Evolutionary conservation across 768 basidiomycete species (phyloP), one percentile per base, ranked within the genome.

Genomic region (Panellus pusillus): DNA sequence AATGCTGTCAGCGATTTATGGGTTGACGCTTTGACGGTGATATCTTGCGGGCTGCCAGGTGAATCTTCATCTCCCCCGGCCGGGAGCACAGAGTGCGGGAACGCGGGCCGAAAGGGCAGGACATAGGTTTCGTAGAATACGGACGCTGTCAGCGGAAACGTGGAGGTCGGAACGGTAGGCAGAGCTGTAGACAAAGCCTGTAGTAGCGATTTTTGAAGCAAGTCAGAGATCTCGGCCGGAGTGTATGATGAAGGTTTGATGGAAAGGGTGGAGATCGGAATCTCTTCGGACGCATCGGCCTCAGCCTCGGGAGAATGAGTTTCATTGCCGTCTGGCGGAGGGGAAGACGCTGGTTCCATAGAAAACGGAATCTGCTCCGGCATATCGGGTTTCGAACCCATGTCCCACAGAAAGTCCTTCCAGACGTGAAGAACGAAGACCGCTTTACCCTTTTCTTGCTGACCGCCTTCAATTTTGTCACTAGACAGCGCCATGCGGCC

Each of bases 1-100:
- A 96, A 94, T 1, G 86, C 78, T 1, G 85, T 79, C 17, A 95
- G 76, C 9, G 91, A 90, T 69, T 94, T 97, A 73, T 85, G 80
- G 2, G 79, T 78, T 1, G 91, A 93, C 9, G 86, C 78, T 61
- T 89, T 93, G 67, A 95, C 87, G 60, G 81, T 89, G 53, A 89
- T 79, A 38, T 77, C 76, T 5, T 72, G 68, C 5, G 73, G 61
- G 43, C 68, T 68, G 39, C n/a, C 39, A 20, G 39, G 17, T 9
- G 39, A 40, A 54, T 55, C 64, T 37, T 41, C 70, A 64, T 42
- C 69, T 45, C 40, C 66, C 9, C 32, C 32, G 48, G 50, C 65
- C 50, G 52, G 57, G 65, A 76, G 44, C 12, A 77, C 61, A 28
- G 35, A 65, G 56, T 32, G 72, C 72, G 46, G 83, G 52, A 80